phyloP scores from a whole-genome alignment of 2,329 filamentous ascomycete species.

The Scleromitrula shiraiana region DNA sequence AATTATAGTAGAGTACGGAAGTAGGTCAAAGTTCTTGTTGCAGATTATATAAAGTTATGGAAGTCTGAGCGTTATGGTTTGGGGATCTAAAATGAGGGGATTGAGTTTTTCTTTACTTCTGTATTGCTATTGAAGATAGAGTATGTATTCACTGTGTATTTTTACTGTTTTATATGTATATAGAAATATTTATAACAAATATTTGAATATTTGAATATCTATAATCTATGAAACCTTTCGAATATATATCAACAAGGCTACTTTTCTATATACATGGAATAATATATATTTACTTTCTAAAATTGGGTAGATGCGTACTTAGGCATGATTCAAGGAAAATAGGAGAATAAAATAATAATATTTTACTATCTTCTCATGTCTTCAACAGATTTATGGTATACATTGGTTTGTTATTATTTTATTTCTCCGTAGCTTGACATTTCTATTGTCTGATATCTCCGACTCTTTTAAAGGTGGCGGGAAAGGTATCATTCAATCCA shows the following conservation, averaged over 20 bases:
- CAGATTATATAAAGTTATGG: not conserved
- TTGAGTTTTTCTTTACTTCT: not conserved
- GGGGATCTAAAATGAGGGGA: not conserved
- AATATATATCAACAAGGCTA: too few relatives aligned
- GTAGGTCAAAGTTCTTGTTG: not conserved
- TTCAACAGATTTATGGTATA: not conserved
- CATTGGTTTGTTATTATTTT: not conserved
- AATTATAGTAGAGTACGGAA: not conserved
- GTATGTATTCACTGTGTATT: too few relatives aligned
- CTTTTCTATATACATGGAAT: too few relatives aligned
- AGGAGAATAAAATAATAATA: constrained; percentile 1
- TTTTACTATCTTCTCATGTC: not conserved
- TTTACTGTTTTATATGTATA: too few relatives aligned
- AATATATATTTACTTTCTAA: too few relatives aligned
- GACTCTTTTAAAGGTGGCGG: not conserved
- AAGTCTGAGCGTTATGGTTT: not conserved
- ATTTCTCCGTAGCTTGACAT: not conserved
- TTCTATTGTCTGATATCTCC: not conserved
- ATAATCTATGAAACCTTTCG: too few relatives aligned
- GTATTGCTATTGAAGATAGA: not conserved
- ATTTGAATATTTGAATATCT: too few relatives aligned
- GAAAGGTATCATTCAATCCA: not conserved
- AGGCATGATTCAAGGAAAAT: constrained; percentile 1
- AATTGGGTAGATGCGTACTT: not conserved
- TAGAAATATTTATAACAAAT: too few relatives aligned